Percentiles rank a stretch among this genome's conserved stretches.
phyloP scores from a whole-genome alignment of 139 green algal genomes.

The Ettlia oleoabundans region DNA sequence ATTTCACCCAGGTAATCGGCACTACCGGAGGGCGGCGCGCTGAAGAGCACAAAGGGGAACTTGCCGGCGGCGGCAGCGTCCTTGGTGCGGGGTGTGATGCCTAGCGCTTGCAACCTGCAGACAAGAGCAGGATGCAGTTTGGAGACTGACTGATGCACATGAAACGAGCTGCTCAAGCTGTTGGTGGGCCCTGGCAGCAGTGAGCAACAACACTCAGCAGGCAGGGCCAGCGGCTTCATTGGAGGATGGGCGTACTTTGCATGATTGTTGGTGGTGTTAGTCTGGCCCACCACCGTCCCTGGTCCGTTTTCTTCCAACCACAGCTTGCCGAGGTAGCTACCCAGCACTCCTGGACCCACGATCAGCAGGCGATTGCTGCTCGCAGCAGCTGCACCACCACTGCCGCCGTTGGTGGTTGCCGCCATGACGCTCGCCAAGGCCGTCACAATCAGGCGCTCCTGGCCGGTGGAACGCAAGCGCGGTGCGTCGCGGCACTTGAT shows the following conservation, averaged over 20 bases:
- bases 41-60: constrained; percentile 91
- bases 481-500: not conserved
- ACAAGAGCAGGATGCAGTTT: too few relatives aligned
- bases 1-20: constrained; percentile 88
- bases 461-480: not conserved
- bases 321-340: constrained; percentile 75
- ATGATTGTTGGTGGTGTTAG: constrained; percentile 87
- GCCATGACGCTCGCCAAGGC: constrained; percentile 1
- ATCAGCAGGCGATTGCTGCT: constrained; percentile 69
- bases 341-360: constrained; percentile 91
- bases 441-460: not conserved
- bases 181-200: too few relatives aligned
- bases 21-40: constrained; percentile 87
- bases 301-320: constrained; percentile 76
- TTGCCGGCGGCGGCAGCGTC: constrained; percentile 29
- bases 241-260: constrained; percentile 62
- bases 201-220: not conserved
- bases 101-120: constrained; percentile 75
- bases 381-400: not conserved
- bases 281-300: constrained; percentile 85
- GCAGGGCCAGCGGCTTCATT: not conserved
- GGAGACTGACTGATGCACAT: too few relatives aligned
- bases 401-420: not conserved
- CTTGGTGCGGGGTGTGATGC: constrained; percentile 69
- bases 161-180: too few relatives aligned